Percentiles rank a stretch among this genome's conserved stretches.
Conservation (phyloP, 257 asterid species). For the Gynochthodes officinalis region DNA sequence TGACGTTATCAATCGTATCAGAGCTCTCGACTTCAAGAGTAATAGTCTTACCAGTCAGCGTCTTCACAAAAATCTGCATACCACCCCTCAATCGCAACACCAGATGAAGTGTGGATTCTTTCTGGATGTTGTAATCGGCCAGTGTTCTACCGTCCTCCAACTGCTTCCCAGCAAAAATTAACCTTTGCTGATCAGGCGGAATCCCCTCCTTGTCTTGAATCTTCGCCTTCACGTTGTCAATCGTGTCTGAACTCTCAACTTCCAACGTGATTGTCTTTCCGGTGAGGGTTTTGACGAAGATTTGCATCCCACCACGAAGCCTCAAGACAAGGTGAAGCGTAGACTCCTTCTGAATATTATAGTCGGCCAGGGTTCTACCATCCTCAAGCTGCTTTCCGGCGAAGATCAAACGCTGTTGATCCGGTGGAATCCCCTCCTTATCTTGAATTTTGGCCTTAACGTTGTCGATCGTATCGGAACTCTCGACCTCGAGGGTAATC, state of each 20-base stretch:
- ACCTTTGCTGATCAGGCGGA: neutral
- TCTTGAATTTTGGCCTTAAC: neutral
- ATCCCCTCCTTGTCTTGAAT: slow-evolving; percentile 6
- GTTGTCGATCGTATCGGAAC: neutral
- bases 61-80: slow-evolving; percentile 1
- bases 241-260: neutral
- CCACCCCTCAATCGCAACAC: slow-evolving; percentile 5
- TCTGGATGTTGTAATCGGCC: slow-evolving; percentile 7
- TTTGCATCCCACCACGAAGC: slow-evolving; percentile 5
- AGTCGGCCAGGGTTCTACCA: neutral
- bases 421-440: slow-evolving; percentile 6
- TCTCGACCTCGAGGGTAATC: slow-evolving; percentile 6
- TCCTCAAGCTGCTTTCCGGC: slow-evolving; percentile 9
- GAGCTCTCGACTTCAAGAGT: slow-evolving; percentile 10
- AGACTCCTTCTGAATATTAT: slow-evolving; percentile 2
- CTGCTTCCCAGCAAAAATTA: slow-evolving; percentile 1
- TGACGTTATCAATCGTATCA: neutral
- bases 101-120: slow-evolving; percentile 2
- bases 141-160: slow-evolving; percentile 2
- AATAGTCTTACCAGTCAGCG: slow-evolving; percentile 4
- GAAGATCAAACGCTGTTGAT: slow-evolving; percentile 3
- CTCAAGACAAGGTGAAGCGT: neutral
- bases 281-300: slow-evolving; percentile 4
- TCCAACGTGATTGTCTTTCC: slow-evolving; percentile 1
- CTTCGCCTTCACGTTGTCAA: neutral